Base-by-base conservation (phyloP, 768 basidiomycete genomes). In the Melanogaster broomeanus region DNA sequence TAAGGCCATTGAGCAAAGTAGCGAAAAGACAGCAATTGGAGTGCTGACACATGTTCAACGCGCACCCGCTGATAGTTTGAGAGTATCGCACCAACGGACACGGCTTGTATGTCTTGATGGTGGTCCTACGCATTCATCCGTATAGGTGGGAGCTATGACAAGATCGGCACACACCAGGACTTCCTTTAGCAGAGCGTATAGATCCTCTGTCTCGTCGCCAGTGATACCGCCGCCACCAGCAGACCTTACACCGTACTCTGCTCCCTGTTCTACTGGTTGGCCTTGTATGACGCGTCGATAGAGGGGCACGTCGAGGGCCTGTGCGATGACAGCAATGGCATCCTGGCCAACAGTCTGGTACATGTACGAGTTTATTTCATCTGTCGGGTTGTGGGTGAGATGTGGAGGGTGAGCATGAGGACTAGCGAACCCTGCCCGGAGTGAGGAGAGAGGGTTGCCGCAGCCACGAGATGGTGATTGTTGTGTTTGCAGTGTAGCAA, bases 311-410 rank as follows among this genome's bases (percentile, higher is more conserved):
- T 84, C 87, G 49, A 98, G 75, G 2, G 96, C 92, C 44, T 77
- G 75, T 19, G 93, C 94, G 49, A 98, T 86, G 45, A 88, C 77
- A 43, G 90, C 84, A 52, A 98, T 87, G 16, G 93, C 92, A 51
- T 93, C 91, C 65, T 98, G 95, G 1, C 95, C 97, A 24, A 99
- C 95, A n/a, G 96, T 98, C 69, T 99, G 97, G 70, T 98, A 99
- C 68, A 99, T 78, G 73, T 93, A 98, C 21, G 95, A 98, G 70
- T 99, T 95, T 62, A 98, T 83, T 76, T 99, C 97, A 77, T 98
- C 97, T 97, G 68, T n/a, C 9, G 25, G 39, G 55, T 25, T 27
- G 30, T 11, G n/a, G 27, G 34, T 21, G 45, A 48, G 51, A 25
- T 30, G 57, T 57, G 49, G 16, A 16, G n/a, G 51, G 52, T 38